Evolutionary conservation across 2,329 filamentous ascomycete genomes (phyloP).

Genomic region (Eutypa lata): DNA sequence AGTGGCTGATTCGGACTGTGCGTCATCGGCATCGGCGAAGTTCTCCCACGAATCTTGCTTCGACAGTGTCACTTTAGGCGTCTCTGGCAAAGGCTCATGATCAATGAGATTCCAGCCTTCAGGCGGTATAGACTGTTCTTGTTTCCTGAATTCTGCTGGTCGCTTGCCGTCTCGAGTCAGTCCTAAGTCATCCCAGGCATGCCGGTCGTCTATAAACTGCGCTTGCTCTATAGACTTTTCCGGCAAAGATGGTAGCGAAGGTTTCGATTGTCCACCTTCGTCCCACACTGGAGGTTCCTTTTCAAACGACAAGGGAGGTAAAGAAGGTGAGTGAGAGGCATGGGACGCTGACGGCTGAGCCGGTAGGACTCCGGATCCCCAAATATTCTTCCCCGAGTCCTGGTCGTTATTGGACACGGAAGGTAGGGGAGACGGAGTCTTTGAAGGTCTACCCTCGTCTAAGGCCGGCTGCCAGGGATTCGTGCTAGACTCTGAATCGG

Average conservation of each 20-base stretch:
- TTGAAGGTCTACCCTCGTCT: conserved; percentile 20
- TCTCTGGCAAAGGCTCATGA: conserved; percentile 28
- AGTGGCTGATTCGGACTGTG: conserved; percentile 16
- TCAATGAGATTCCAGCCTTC: conserved; percentile 55
- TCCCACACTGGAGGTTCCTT: conserved; percentile 40
- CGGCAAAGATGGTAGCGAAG: conserved; percentile 19
- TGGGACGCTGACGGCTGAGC: conserved; percentile 28
- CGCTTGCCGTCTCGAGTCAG: conserved; percentile 40
- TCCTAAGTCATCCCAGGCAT: conserved; percentile 50
- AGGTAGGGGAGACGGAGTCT: conserved; percentile 25
- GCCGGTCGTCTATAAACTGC: conserved; percentile 38
- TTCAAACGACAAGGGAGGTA: conserved; percentile 36
- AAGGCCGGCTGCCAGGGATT: conserved; percentile 44
- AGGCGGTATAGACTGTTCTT: conserved; percentile 16
- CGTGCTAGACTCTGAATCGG: conserved; percentile 34
- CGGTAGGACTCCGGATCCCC: conserved; percentile 31
- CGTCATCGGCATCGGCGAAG: conserved; percentile 28
- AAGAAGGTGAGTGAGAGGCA: conserved; percentile 27
- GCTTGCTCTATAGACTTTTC: conserved; percentile 22
- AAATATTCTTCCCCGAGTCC: conserved; percentile 31
- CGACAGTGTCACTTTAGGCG: conserved; percentile 28
- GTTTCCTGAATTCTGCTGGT: conserved; percentile 20
- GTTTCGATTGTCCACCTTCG: too few species aligned
- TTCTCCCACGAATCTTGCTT: conserved; percentile 38
- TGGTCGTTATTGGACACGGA: conserved; percentile 22